phyloP scores from a whole-genome alignment of 139 green algal species.

The Asterochloris sp. region DNA sequence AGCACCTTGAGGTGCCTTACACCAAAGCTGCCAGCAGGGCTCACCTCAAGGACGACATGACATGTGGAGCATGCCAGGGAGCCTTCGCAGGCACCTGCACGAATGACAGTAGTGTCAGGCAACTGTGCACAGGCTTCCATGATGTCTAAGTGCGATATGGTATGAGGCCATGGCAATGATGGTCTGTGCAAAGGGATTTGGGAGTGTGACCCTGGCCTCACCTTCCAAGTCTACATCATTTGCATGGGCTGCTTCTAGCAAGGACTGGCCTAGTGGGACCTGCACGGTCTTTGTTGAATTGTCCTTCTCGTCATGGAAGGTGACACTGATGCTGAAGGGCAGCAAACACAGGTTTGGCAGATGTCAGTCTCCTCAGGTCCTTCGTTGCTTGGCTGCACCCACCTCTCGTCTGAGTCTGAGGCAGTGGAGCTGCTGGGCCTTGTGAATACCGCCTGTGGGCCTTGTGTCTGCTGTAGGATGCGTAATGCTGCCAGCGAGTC shows the following conservation, averaged over 20 bases:
- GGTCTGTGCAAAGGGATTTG: no score
- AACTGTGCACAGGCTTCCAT: neutral
- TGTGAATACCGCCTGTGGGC: no score
- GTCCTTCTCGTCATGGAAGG: constrained; percentile 88
- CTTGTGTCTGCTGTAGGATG: no score
- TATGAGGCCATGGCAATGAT: neutral
- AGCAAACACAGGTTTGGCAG: no score
- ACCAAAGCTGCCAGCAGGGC: neutral
- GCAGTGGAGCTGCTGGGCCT: no score
- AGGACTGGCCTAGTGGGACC: constrained; percentile 75
- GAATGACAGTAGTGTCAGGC: neutral
- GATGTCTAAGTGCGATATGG: neutral
- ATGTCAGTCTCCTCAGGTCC: no score
- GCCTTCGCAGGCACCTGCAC: constrained; percentile 90
- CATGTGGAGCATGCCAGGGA: constrained; percentile 98
- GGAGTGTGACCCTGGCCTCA: constrained; percentile 6
- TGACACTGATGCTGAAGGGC: constrained; percentile 74
- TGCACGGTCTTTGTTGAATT: constrained; percentile 68
- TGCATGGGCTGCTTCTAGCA: constrained; percentile 91
- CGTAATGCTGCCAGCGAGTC: no score
- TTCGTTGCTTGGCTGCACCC: no score
- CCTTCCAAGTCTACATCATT: constrained; percentile 99
- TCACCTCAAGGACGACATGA: constrained; percentile 90
- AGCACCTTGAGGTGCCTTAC: no score
- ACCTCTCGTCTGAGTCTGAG: no score